Evolutionary conservation across 768 basidiomycete species (phyloP).

Genomic region (Galerina sulciceps): DNA sequence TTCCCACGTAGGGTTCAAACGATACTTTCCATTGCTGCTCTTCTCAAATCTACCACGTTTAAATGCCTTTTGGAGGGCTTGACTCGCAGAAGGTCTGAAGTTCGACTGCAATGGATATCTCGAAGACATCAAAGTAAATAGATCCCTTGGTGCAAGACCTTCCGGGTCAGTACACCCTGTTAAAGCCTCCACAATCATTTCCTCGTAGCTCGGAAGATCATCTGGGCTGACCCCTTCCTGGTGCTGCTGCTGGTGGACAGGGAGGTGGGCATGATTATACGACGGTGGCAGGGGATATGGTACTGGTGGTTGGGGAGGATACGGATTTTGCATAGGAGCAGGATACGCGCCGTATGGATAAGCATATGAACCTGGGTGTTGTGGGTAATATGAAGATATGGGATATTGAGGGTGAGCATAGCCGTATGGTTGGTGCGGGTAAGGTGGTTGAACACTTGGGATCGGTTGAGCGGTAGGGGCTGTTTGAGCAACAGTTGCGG

Average conservation of each 20-base stretch:
- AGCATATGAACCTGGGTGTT: constrained; percentile 49
- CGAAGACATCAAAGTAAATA: constrained; percentile 85
- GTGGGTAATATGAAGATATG: constrained; percentile 68
- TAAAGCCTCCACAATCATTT: constrained; percentile 88
- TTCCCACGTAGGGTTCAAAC: constrained; percentile 78
- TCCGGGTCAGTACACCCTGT: constrained; percentile 68
- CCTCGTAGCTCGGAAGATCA: constrained; percentile 85
- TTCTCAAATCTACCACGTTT: constrained; percentile 84
- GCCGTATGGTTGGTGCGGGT: constrained; percentile 61
- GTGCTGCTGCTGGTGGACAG: constrained; percentile 22
- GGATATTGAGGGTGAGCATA: constrained; percentile 63
- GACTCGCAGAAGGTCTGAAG: constrained; percentile 87
- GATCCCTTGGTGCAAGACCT: constrained; percentile 79
- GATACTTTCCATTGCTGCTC: constrained; percentile 71
- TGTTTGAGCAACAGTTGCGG: not conserved
- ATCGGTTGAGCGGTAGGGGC: constrained; percentile 6
- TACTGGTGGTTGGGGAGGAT: constrained; percentile 41
- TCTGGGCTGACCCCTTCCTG: constrained; percentile 36
- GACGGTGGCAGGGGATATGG: constrained; percentile 23
- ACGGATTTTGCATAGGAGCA: constrained; percentile 41
- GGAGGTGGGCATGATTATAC: constrained; percentile 25
- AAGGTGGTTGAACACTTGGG: constrained; percentile 28
- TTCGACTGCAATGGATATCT: constrained; percentile 86
- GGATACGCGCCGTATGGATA: constrained; percentile 48
- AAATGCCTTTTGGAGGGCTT: constrained; percentile 86